Base-by-base conservation (phyloP, 2,329 filamentous ascomycete species). In the Fusarium citri region DNA sequence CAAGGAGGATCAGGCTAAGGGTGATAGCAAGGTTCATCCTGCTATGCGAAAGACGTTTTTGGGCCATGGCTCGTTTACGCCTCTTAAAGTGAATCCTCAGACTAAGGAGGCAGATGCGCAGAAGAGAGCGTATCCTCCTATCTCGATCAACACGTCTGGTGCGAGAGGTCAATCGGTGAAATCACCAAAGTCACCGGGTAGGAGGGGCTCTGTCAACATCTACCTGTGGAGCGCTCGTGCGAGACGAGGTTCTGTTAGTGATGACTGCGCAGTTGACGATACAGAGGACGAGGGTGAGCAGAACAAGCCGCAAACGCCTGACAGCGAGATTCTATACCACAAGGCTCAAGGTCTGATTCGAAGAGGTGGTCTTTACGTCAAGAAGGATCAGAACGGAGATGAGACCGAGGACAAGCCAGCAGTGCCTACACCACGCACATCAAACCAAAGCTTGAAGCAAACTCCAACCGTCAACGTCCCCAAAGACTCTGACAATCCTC, bases 51-150 rank as follows among this genome's bases (percentile, higher is more conserved):
- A 75, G 59, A 68, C 67, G 26, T 71, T 66, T 63, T 67, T 63
- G 9, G 72, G 66, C 18, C 68, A 73, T 31, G 76, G 75, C 25
- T 76, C 74, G 18, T 74, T 76, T 11, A 74, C 74, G 1, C 72
- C 78, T 4, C 67, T 78, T 30, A 77, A 78, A 54, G 68, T 72
- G 8, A 65, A 67, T 6, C 66, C 73, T 18, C 66, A 69, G 10
- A 34, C 48, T 16, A 75, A 72, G 30, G 61, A 71, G 12, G 70
- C 72, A 3, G 76, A 79, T 8, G 41, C 71, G 2, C 73, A 73
- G 43, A 68, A 72, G 3, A 73, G 78, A 53, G 72, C 76, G 2
- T 82, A 81, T 34, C 80, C 80, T 2, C 80, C 80, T 10, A 81
- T 81, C 49, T 78, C 80, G 2, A 76, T 79, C 26, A 76, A 77